A percentile compares a stretch with the other conserved stretches of the same genome.
These are phyloP conservation scores for Nicotiana benthamiana DNA, from an alignment of 257 asterid species.

Conservation along the genomic window DNA sequence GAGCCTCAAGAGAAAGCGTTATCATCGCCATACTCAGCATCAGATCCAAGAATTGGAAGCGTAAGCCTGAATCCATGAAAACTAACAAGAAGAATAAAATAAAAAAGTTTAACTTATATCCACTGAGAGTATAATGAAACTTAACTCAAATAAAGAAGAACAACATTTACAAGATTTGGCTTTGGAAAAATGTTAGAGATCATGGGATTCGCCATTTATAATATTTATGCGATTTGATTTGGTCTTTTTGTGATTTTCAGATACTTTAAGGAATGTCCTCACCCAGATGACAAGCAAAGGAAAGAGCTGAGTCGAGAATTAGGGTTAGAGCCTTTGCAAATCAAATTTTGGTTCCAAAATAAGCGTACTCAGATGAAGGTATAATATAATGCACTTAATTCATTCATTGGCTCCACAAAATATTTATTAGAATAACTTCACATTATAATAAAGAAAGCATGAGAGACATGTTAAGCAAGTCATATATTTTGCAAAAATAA, in stretches of 20 bases:
- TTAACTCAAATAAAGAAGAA: background rate
- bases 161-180: too few relatives aligned
- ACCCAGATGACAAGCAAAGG: conserved; percentile 30
- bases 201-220: background rate
- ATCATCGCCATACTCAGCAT: conserved; percentile 35
- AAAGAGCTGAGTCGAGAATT: conserved; percentile 9
- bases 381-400: background rate
- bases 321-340: conserved; percentile 20
- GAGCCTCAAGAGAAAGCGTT: conserved; percentile 17
- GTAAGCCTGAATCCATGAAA: conserved; percentile 19
- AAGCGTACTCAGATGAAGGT: conserved; percentile 33
- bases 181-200: too few relatives aligned
- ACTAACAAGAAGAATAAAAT: background rate
- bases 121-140: background rate
- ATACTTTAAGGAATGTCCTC: conserved; percentile 18
- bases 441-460: background rate
- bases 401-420: background rate
- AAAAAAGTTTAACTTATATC: background rate
- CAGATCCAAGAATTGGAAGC: conserved; percentile 47
- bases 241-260: background rate
- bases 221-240: background rate
- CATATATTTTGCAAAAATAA: too few relatives aligned
- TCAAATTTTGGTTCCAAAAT: conserved; percentile 36
- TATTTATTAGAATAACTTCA: background rate
- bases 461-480: background rate